phyloP scores from a whole-genome alignment of 2,329 filamentous ascomycete species.

The Cercospora sp. region DNA sequence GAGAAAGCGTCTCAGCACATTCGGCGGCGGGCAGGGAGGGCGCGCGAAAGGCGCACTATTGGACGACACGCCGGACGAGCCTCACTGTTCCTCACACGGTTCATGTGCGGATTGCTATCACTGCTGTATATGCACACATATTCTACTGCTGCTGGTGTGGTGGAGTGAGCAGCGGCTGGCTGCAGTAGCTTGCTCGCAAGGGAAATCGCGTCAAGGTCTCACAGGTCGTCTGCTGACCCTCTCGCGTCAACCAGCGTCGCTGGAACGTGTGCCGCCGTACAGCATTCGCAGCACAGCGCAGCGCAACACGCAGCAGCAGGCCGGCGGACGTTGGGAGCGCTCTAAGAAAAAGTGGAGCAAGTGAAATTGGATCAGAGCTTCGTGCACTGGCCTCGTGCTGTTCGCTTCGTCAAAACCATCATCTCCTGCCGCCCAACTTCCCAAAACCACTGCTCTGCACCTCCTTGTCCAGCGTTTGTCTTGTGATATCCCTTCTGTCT shows the following conservation, averaged over 20 bases:
- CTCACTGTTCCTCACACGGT: neutral
- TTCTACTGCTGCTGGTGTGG: neutral
- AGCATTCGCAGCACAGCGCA: neutral
- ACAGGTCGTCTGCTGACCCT: neutral
- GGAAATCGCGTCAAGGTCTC: neutral
- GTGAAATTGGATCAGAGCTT: neutral
- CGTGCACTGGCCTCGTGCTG: neutral
- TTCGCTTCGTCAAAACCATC: neutral
- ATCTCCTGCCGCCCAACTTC: neutral
- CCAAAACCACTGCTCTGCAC: neutral
- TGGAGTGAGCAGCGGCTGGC: neutral
- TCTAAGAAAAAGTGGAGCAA: neutral
- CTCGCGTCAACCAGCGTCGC: neutral
- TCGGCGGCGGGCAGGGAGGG: too few relatives aligned
- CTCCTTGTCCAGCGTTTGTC: neutral
- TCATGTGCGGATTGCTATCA: neutral
- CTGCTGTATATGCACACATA: neutral
- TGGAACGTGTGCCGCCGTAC: neutral
- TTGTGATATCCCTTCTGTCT: conserved; percentile 1
- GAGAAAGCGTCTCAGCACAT: too few relatives aligned
- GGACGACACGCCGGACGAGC: neutral
- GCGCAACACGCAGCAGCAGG: neutral
- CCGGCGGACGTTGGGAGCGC: neutral
- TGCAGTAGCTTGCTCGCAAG: neutral
- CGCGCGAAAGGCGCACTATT: neutral